Conservation (phyloP, 2,329 filamentous ascomycete species). For the Ophidiomyces ophidiicola region DNA sequence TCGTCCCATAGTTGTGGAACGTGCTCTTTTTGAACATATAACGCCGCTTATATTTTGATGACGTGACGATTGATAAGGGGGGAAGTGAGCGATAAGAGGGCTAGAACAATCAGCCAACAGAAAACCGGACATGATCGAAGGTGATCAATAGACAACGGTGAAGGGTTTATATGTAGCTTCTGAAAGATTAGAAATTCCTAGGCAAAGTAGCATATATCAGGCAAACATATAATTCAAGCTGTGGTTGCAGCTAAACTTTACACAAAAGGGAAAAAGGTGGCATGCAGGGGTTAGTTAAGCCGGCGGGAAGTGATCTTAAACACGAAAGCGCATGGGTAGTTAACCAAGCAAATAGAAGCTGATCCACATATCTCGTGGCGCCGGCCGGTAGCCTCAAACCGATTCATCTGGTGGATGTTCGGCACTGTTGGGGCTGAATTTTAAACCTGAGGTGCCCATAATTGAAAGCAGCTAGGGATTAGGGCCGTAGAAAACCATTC, state of each 20-base stretch:
- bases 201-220: not conserved
- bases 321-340: slow-evolving; percentile 4
- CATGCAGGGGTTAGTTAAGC: not conserved
- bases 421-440: too few species aligned
- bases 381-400: too few species aligned
- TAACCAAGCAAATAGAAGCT: too few species aligned
- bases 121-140: not conserved
- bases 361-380: too few species aligned
- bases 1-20: slow-evolving; percentile 4
- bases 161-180: slow-evolving; percentile 1
- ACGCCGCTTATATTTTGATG: not conserved
- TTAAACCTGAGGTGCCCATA: too few species aligned
- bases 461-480: too few species aligned
- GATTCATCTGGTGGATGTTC: too few species aligned
- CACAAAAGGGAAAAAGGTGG: slow-evolving; percentile 1
- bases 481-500: too few species aligned
- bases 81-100: not conserved
- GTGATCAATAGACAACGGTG: not conserved
- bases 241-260: slow-evolving; percentile 1
- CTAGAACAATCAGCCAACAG: not conserved
- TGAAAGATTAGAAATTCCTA: not conserved
- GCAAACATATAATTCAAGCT: not conserved
- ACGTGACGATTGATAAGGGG: not conserved
- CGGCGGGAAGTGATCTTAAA: not conserved
- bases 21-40: not conserved